Percentiles rank a stretch among this genome's conserved stretches.
Conservation (phyloP, 1,284 basidiomycete species). For the Cryptococcus sp. region DNA sequence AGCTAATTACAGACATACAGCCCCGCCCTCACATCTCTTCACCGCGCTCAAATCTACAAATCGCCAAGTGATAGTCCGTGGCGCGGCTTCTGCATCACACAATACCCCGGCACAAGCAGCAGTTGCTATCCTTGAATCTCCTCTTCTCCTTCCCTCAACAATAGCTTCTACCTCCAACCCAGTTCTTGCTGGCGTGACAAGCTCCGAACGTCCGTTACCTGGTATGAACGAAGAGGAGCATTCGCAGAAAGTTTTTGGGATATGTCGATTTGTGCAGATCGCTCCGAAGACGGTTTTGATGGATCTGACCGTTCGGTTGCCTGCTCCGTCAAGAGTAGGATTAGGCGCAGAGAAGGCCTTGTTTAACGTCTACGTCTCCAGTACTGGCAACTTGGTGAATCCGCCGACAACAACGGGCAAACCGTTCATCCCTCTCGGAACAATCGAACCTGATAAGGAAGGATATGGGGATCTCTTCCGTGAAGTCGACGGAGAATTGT, state of each 20-base stretch:
- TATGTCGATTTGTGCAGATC: constrained; percentile 53
- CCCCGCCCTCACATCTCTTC: constrained; percentile 51
- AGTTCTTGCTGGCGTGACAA: constrained; percentile 20
- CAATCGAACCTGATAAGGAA: constrained; percentile 45
- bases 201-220: constrained; percentile 23
- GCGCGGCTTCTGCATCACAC: constrained; percentile 38
- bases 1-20: constrained; percentile 22
- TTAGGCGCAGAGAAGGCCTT: constrained; percentile 1
- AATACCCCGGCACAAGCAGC: constrained; percentile 41
- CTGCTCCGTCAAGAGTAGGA: constrained; percentile 32
- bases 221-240: constrained; percentile 47
- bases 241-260: constrained; percentile 54
- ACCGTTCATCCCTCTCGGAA: constrained; percentile 37
- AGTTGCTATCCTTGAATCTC: constrained; percentile 53
- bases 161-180: constrained; percentile 29
- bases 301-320: constrained; percentile 52
- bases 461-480: constrained; percentile 54
- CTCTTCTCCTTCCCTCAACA: constrained; percentile 37
- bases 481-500: constrained; percentile 52
- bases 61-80: constrained; percentile 54
- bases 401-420: constrained; percentile 50
- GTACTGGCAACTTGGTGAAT: constrained; percentile 50
- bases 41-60: constrained; percentile 51
- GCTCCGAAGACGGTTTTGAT: constrained; percentile 48
- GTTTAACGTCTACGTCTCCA: constrained; percentile 50